These are phyloP conservation scores for Cruciata laevipes DNA, from an alignment of 257 asterid genomes.

Conservation along the genomic window DNA sequence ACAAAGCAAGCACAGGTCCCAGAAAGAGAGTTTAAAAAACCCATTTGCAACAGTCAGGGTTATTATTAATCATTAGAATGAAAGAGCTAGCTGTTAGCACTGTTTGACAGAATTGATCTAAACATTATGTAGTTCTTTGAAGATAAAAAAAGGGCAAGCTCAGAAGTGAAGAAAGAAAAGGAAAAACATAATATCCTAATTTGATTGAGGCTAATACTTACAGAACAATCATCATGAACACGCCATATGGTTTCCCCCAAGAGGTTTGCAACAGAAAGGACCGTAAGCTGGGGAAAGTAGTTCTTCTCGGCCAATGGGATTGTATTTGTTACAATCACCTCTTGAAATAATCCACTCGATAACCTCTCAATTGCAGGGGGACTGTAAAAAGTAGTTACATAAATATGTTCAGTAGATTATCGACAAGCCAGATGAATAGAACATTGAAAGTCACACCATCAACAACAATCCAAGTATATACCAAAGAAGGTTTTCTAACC, in stretches of 20 bases:
- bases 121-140: no score
- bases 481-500: neutral
- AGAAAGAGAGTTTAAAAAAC: neutral
- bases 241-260: conserved; percentile 95
- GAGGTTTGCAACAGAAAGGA: conserved; percentile 85
- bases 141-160: no score
- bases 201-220: conserved; percentile 33
- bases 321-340: conserved; percentile 89
- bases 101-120: neutral
- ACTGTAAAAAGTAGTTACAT: conserved; percentile 38
- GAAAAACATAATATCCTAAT: neutral
- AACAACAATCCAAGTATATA: neutral
- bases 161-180: neutral
- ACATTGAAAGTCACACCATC: neutral
- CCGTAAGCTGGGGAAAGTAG: conserved; percentile 87
- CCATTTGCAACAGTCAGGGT: neutral
- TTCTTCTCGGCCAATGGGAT: conserved; percentile 79
- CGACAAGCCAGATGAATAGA: neutral
- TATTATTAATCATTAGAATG: neutral
- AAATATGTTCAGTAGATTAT: neutral
- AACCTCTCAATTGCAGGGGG: conserved; percentile 93
- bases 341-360: conserved; percentile 90
- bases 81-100: neutral
- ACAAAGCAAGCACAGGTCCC: neutral
- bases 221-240: conserved; percentile 84